Base-by-base conservation (phyloP, 495 filamentous ascomycete genomes). In the Staphylotrichum longicolle region DNA sequence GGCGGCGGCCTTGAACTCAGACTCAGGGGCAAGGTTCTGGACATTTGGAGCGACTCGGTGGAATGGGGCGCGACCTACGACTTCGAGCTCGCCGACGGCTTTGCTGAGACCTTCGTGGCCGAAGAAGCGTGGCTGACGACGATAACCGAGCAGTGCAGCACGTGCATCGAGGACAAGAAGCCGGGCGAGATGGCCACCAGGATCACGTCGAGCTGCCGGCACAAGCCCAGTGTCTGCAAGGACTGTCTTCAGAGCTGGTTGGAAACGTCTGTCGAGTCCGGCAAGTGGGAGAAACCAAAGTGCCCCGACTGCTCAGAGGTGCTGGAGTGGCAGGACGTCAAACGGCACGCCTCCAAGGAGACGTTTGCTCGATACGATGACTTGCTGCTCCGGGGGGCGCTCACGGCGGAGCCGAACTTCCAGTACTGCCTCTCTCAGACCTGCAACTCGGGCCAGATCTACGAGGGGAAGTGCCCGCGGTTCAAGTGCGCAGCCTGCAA, bases 401-500 rank as follows among this genome's bases (percentile, higher is more conserved):
- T 78, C n/a, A 35, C 66, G 35, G 59, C 56, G 64, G 67, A 3
- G 72, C 37, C 37, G 3, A n/a, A 78, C n/a, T 80, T 82, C 51
- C 62, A 72, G 11, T 74, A 71, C 66, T 82, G 80, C 61, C 68
- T 79, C 14, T 66, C 71, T 27, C 64, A 70, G 4, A 44, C 62
- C 4, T 83, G 80, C 57, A 64, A 69, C 11, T 76, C 74, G 7
- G 79, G 80, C 35, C 78, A 82, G 63, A 72, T 81, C 6, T 55
- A 72, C 41, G 72, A 73, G 0, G 47, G 41, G 3, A 65, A 59
- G 0, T 77, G 77, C 59, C 61, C 73, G 1, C 71, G 68, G 47
- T 78, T 78, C 57, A 68, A 72, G 34, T 82, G 78, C 54, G 35
- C 69, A 7, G 72, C 63, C 0, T 83, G 80, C 50, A 63, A 60